phyloP scores from a whole-genome alignment of 2,329 filamentous ascomycete species.

The Monosporascus sp. region DNA sequence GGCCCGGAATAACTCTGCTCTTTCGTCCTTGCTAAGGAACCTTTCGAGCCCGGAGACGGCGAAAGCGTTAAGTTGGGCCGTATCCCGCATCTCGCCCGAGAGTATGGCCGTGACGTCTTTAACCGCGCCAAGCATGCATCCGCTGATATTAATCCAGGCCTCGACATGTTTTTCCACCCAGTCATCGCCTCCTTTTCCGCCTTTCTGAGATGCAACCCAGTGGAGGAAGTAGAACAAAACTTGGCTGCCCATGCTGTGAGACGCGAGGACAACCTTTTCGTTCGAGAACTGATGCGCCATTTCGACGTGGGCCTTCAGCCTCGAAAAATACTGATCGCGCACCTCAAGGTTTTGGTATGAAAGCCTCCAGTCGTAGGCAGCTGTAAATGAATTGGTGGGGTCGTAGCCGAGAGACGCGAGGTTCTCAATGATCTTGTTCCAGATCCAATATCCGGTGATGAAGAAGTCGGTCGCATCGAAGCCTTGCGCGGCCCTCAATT shows the following conservation, averaged over 20 bases:
- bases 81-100: constrained; percentile 97
- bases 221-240: constrained; percentile 83
- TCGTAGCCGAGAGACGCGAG: constrained; percentile 94
- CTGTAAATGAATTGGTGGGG: constrained; percentile 67
- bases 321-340: constrained; percentile 89
- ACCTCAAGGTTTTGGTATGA: constrained; percentile 85
- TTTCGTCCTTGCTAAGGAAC: constrained; percentile 84
- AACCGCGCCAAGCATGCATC: constrained; percentile 92
- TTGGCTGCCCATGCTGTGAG: constrained; percentile 97
- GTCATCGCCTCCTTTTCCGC: constrained; percentile 72
- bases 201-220: constrained; percentile 72
- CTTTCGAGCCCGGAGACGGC: constrained; percentile 96
- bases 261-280: constrained; percentile 79
- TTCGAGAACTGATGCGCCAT: constrained; percentile 66
- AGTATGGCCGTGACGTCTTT: constrained; percentile 88
- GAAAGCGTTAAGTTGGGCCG: constrained; percentile 91
- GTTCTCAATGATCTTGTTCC: constrained; percentile 98
- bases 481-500: constrained; percentile 87
- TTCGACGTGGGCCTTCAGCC: constrained; percentile 87
- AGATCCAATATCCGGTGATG: constrained; percentile 91
- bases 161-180: constrained; percentile 92
- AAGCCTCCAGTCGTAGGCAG: constrained; percentile 85
- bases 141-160: constrained; percentile 96
- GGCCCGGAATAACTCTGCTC: constrained; percentile 87
- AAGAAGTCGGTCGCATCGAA: constrained; percentile 98